Evolutionary conservation across 2,329 filamentous ascomycete species (phyloP), one percentile per base, ranked within the genome.

Genomic region (Plectosphaerella sp.): DNA sequence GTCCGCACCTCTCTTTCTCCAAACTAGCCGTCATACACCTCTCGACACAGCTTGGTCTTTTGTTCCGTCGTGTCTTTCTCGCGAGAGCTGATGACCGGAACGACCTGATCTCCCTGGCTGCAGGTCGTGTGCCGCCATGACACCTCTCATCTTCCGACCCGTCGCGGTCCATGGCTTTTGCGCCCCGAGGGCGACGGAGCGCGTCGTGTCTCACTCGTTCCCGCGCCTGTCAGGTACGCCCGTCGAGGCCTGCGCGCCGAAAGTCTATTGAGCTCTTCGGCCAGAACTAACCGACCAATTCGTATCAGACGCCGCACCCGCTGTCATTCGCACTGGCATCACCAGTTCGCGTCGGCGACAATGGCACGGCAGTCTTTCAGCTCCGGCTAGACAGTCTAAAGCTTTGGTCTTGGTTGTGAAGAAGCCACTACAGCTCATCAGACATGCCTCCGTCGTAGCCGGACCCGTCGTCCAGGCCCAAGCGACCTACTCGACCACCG

Each of bases 401-500:
- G 62, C 62, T 53, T 55, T 63, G 18, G 62, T 65, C 15, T 57
- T 62, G 16, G 62, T 60, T 37, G 51, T 62, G 28, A 52, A 60
- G 15, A 68, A 62, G 52, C 58, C 69, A 33, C 60, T 74, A 15
- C 66, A 72, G 47, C 61, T 72, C 36, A 65, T 72, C 50, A 72
- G 70, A 25, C 66, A 71, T 67, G 67, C 67, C 12, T 71, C 72
- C 11, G 65, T 69, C 47, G 51, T 67, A 46, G 61, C 62, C n/a
- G 53, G 57, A 39, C 51, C 61, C 7, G 43, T 61, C 4, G 46
- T 52, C 14, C 50, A 56, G 22, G 35, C 56, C 9, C 47, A 52
- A 9, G 60, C 62, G 18, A 55, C 64, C 11, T 75, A 73, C 59
- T 75, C 74, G 16, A 73, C 75, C 5, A 63, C 48, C 10, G 63